Conservation (phyloP, 2,329 filamentous ascomycete species). For the Akanthomyces dipterigenus region DNA sequence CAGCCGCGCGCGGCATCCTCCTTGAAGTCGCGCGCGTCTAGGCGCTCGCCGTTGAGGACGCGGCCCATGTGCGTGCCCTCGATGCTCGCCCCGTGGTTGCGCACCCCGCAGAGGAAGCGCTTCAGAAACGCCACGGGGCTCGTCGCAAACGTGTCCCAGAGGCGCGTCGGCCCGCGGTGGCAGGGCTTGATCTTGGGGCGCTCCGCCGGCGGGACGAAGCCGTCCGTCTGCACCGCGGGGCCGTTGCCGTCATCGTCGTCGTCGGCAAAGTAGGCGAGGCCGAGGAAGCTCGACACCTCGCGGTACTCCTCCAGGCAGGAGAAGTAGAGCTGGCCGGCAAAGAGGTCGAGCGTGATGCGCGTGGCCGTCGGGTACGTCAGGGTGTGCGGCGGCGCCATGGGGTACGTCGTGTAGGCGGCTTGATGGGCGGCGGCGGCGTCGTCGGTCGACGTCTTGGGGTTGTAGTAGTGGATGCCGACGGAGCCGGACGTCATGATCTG, state of each 20-base stretch:
- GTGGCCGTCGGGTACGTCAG: slow-evolving; percentile 12
- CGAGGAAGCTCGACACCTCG: slow-evolving; percentile 43
- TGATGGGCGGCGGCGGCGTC: not conserved
- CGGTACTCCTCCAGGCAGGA: slow-evolving; percentile 45
- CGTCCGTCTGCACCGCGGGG: slow-evolving; percentile 17
- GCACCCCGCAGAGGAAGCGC: slow-evolving; percentile 28
- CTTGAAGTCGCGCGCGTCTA: slow-evolving; percentile 19
- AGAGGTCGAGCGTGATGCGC: slow-evolving; percentile 51
- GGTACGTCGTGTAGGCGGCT: not conserved
- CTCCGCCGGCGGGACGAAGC: slow-evolving; percentile 26
- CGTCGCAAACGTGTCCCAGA: slow-evolving; percentile 16
- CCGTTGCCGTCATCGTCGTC: slow-evolving; percentile 16
- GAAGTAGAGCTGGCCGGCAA: slow-evolving; percentile 63
- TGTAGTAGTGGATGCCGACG: slow-evolving; percentile 43
- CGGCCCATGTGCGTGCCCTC: slow-evolving; percentile 36
- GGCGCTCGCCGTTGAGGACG: slow-evolving; percentile 26
- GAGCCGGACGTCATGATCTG: slow-evolving; percentile 24
- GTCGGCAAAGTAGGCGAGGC: slow-evolving; percentile 31
- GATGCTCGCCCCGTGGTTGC: slow-evolving; percentile 31
- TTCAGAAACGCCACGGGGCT: slow-evolving; percentile 34
- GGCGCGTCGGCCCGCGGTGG: not conserved
- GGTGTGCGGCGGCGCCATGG: slow-evolving; percentile 13
- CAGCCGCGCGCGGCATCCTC: no score
- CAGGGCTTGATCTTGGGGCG: not conserved
- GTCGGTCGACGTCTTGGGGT: slow-evolving; percentile 13